These are phyloP conservation scores for Solanum sejunctum DNA, from an alignment of 257 asterid species.

Conservation along the genomic window DNA sequence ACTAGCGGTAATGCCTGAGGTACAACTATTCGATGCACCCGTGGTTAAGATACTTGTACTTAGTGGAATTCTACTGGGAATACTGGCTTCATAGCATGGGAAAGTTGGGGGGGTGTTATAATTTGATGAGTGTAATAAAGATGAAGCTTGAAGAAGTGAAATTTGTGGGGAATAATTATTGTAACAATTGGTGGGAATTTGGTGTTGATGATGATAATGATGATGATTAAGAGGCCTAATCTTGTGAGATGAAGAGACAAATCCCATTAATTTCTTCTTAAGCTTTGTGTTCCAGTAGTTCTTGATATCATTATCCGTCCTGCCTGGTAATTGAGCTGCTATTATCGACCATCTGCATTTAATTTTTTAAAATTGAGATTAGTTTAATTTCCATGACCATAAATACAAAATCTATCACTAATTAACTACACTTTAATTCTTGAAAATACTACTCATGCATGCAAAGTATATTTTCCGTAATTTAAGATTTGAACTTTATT, in stretches of 20 bases:
- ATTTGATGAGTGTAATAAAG: neutral
- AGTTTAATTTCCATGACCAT: neutral
- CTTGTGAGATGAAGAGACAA: conserved; percentile 13
- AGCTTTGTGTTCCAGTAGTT: conserved; percentile 96
- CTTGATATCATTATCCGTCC: conserved; percentile 83
- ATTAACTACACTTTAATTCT: neutral
- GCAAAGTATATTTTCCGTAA: neutral
- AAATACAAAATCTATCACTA: neutral
- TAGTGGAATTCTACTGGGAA: conserved; percentile 3
- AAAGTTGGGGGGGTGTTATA: neutral
- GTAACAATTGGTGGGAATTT: neutral
- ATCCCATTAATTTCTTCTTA: conserved; percentile 42
- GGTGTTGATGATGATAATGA: neutral
- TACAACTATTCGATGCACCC: neutral
- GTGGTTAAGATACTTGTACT: neutral
- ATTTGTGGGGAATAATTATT: conserved; percentile 1
- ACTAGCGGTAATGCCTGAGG: conserved; percentile 3
- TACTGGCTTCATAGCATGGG: neutral
- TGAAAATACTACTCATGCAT: neutral
- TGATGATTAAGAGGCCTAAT: neutral
- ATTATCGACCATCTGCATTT: conserved; percentile 57
- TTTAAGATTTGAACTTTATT: neutral
- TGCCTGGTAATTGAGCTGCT: conserved; percentile 72
- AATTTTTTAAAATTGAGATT: neutral
- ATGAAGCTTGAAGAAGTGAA: neutral